Evolutionary conservation across 768 basidiomycete species (phyloP), one percentile per base, ranked within the genome.

Genomic region (Butyriboletus loyo): DNA sequence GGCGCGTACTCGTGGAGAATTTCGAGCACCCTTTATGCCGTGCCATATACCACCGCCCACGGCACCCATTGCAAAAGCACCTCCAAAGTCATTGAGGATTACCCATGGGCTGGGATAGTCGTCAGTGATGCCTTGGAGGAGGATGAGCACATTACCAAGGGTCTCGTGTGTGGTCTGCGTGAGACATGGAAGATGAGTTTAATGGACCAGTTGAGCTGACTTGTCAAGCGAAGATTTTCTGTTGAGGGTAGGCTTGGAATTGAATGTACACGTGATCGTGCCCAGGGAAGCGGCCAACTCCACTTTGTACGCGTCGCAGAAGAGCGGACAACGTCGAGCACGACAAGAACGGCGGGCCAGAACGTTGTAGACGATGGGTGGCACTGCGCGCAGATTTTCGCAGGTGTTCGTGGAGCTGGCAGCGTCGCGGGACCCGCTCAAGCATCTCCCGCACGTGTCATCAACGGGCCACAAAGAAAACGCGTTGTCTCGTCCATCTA

Each of bases 41-140:
- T 98, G 94, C 96, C 96, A 98, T 66, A 98, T 92, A 58, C 90
- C 93, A 65, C 96, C 96, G 63, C 96, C 96, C 50, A 98, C 86
- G 32, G 94, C 92, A 69, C 95, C 95, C 95, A 98, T 98, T 17
- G 95, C 84, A 72, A 97, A 96, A 13, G 95, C 94, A 56, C 93
- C 95, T 54, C 96, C 95, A 72, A 95, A 96, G 77, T 98, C 96
- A 77, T 92, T 97, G 63, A 98, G 86, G 68, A 98, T 89, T 47
- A 98, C 95, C 92, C 94, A 98, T 64, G 96, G 96, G 74, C 96
- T 98, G 64, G 14, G 17, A 30, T 21, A 37, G 31, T 8, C 1
- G 47, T 60, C 27, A 61, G 63, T 28, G 46, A 42, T 1, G 25
- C n/a, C 30, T 3, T 13, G 22, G 1, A 7, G 14, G 19, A 32